A percentile compares a stretch with the other conserved stretches of the same genome.
Evolutionary conservation across 768 basidiomycete species (phyloP).

Genomic region (Leccinellum rugosiceps): DNA sequence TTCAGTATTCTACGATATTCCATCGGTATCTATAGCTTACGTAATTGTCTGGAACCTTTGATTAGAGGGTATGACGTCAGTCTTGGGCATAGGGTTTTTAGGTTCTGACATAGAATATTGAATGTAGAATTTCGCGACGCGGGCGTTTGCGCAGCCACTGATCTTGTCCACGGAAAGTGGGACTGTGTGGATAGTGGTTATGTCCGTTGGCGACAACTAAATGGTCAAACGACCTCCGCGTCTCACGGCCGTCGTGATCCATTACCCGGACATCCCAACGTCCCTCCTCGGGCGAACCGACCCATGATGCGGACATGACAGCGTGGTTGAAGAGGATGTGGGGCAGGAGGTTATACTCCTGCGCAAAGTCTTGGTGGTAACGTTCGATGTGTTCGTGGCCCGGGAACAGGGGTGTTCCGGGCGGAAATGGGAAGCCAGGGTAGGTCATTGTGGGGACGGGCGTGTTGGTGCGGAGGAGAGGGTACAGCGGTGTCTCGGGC

Average conservation of each 20-base stretch:
- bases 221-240: slow-evolving; percentile 43
- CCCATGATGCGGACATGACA: slow-evolving; percentile 43
- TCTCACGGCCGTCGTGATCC: slow-evolving; percentile 17
- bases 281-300: slow-evolving; percentile 36
- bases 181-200: slow-evolving; percentile 49
- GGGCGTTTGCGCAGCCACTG: slow-evolving; percentile 41
- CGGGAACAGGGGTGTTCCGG: slow-evolving; percentile 49
- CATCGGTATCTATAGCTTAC: too few species aligned
- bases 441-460: slow-evolving; percentile 58
- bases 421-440: slow-evolving; percentile 51
- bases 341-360: slow-evolving; percentile 35
- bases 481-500: slow-evolving; percentile 55
- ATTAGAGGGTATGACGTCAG: too few species aligned
- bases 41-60: too few species aligned
- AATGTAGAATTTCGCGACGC: slow-evolving; percentile 45
- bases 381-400: slow-evolving; percentile 41
- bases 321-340: slow-evolving; percentile 43
- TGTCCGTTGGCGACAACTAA: slow-evolving; percentile 55
- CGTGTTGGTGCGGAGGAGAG: slow-evolving; percentile 51
- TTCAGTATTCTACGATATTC: too few species aligned
- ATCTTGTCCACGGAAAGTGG: slow-evolving; percentile 45
- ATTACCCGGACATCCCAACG: slow-evolving; percentile 44
- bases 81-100: too few species aligned
- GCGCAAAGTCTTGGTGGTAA: slow-evolving; percentile 47
- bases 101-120: too few species aligned